Base-by-base conservation (phyloP, 1,284 basidiomycete species). In the Stereum hirsutum region DNA sequence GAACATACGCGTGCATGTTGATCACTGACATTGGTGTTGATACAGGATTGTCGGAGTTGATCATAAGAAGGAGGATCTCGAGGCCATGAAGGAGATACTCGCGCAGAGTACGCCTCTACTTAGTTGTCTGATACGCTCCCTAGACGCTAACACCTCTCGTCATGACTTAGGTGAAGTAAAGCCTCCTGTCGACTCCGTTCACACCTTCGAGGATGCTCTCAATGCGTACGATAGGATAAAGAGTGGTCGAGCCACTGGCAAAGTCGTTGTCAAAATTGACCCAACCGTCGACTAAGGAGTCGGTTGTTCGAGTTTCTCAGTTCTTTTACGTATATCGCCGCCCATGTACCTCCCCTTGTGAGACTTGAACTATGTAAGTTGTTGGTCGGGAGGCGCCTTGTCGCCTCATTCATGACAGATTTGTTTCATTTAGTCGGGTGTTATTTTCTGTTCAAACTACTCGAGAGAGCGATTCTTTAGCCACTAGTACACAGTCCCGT, bases 151-250 rank as follows among this genome's bases (percentile, higher is more conserved):
- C 7, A 32, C 28, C 42, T 6, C 33, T 34, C 21, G 40, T 15
- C 36, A 37, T 19, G 32, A 19, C 27, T 49, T 12, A 72, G 80
- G 77, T 27, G 65, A 66, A 45, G 54, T 84, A 3, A 74, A 72
- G 49, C 68, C 80, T 0, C 52, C 70, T 0, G 70, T 88, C 6
- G 83, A 88, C 57, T 78, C 75, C 0, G 71, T 77, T 2, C 73
- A 64, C 47, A 55, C 55, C 3, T 83, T 85, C 42, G 69, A 74
- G 14, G 75, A 83, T 21, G 72, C 61, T 0, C 52, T 70, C 32
- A 62, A 74, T 47, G 84, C 81, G 3, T 88, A 81, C 49, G 74
- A 77, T 26, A 65, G 68, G 38, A 53, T 83, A n/a, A 64, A 75
- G 63, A 69, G 68, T 3, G 59, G 63, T 4, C 66, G 72, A 35